Percentiles rank a stretch among this genome's conserved stretches.
These are phyloP conservation scores for Hemileccinum hortonii DNA, from an alignment of 1,284 basidiomycete genomes.

Conservation along the genomic window DNA sequence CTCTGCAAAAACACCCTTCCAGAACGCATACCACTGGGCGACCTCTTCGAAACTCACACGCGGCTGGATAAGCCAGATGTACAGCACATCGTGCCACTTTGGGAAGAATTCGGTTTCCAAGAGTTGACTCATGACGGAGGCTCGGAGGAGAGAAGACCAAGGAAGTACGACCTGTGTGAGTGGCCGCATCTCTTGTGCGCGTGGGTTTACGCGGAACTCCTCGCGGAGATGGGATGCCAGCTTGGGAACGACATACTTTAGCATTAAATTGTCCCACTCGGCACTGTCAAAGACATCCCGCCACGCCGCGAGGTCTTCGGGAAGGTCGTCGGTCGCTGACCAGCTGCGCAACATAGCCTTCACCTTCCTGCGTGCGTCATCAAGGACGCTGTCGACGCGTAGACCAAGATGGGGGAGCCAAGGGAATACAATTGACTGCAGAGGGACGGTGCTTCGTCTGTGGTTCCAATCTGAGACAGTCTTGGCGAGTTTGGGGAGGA, in stretches of 20 bases:
- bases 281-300: slow-evolving; percentile 74
- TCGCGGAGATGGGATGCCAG: slow-evolving; percentile 78
- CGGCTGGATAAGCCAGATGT: slow-evolving; percentile 87
- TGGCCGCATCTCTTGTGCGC: slow-evolving; percentile 83
- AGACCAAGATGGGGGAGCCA: slow-evolving; percentile 90
- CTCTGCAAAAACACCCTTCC: slow-evolving; percentile 81
- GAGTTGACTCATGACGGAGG: slow-evolving; percentile 76
- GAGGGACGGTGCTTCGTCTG: slow-evolving; percentile 52
- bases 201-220: slow-evolving; percentile 85
- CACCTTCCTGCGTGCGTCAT: slow-evolving; percentile 84
- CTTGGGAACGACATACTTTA: slow-evolving; percentile 90
- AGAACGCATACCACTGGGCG: slow-evolving; percentile 87
- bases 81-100: slow-evolving; percentile 91
- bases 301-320: slow-evolving; percentile 76
- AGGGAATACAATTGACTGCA: slow-evolving; percentile 89
- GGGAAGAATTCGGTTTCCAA: slow-evolving; percentile 93
- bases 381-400: slow-evolving; percentile 76
- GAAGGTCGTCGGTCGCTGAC: slow-evolving; percentile 73
- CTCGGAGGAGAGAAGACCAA: slow-evolving; percentile 76
- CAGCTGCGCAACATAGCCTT: slow-evolving; percentile 79
- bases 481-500: slow-evolving; percentile 87
- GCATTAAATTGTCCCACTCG: slow-evolving; percentile 90
- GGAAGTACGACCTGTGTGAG: slow-evolving; percentile 68
- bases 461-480: slow-evolving; percentile 85
- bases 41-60: slow-evolving; percentile 86